Base-by-base conservation (phyloP, 176 grass and related monocot species). In the Thalia dealbata region DNA sequence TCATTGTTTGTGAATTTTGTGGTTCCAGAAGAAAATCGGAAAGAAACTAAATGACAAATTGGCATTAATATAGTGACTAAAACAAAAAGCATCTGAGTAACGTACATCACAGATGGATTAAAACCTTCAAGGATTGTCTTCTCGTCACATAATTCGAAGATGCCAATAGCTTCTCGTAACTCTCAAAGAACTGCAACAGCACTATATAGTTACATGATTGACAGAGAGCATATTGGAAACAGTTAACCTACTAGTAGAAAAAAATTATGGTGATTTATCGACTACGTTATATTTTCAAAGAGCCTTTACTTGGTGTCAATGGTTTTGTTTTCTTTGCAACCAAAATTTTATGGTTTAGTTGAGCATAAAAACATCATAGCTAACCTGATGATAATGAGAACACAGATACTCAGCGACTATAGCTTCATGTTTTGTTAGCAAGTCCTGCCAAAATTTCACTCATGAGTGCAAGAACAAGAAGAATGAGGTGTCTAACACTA, bases 71-170 rank as follows among this genome's bases (percentile, higher is more conserved):
- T 35, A 30, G 15, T 13, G 25, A 16, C 28, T 12, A 64, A 64
- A 64, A 18, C 13, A 19, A 32, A 30, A 30, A 16, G 15, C 3
- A 30, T 64, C 27, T 30, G 28, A 30, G 7, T 19, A 64, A 18
- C 7, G 22, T 19, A 73, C 43, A 66, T 35, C 73, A 70, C 51
- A 25, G 41, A 15, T 70, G 46, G 77, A 56, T 83, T 80, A 23
- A 29, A 82, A 93, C 95, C 95, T 99, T 99, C 71, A 95, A 82
- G 23, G 95, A 93, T 73, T 99, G 95, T 66, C 90, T 91, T 88
- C 95, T 88, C 82, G 90, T 93, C 25, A 99, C 87, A 83, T 99
- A 99, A 82, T 99, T 93, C 54, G 91, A 78, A 78, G 95, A 99
- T 83, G 50, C 77, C 71, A 99, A 58, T 64, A 99, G 80, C 79